Conservation (phyloP, 805 yeast species). For the Candida anglica region DNA sequence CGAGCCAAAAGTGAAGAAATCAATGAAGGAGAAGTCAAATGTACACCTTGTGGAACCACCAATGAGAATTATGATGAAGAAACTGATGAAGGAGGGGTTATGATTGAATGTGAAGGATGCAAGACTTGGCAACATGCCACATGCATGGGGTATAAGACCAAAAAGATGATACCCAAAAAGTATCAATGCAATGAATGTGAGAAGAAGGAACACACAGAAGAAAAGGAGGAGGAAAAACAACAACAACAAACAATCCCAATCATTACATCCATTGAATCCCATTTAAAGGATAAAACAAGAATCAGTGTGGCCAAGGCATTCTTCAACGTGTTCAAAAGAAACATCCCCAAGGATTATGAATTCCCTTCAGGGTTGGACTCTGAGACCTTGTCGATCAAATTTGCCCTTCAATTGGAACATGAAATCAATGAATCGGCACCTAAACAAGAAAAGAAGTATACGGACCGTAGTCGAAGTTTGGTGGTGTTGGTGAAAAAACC, state of each 20-base stretch:
- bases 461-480: constrained; percentile 65
- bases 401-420: constrained; percentile 52
- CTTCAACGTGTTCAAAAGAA: constrained; percentile 36
- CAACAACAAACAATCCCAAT: constrained; percentile 2
- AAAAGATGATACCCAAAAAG: constrained; percentile 38
- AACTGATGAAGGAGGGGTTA: constrained; percentile 48
- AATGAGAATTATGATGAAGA: constrained; percentile 56
- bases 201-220: constrained; percentile 4
- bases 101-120: constrained; percentile 67
- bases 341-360: constrained; percentile 32
- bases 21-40: constrained; percentile 43
- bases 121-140: constrained; percentile 68
- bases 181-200: constrained; percentile 57
- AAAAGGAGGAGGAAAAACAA: constrained; percentile 7
- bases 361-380: constrained; percentile 15
- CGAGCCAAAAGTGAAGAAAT: neutral
- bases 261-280: constrained; percentile 8
- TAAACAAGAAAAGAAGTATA: constrained; percentile 41
- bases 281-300: constrained; percentile 34
- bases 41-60: constrained; percentile 60
- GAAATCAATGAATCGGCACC: constrained; percentile 39
- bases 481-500: constrained; percentile 61
- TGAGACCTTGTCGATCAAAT: constrained; percentile 29
- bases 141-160: constrained; percentile 51
- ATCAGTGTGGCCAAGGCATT: constrained; percentile 52